phyloP scores from a whole-genome alignment of 148 eudicot genomes.

The Amaranthus cruentus region DNA sequence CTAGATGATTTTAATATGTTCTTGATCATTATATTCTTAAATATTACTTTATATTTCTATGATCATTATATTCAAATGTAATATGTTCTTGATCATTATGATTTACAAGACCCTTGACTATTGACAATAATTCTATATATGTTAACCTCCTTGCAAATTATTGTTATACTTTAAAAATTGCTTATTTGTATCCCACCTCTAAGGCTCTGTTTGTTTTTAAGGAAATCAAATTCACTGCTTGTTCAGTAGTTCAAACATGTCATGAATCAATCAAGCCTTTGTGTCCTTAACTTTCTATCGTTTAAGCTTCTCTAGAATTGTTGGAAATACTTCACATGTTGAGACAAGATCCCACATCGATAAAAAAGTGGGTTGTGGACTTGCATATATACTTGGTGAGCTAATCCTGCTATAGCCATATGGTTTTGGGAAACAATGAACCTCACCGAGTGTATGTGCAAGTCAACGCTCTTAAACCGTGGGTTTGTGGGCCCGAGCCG shows the following conservation, averaged over 20 bases:
- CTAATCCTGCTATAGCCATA: too few relatives aligned
- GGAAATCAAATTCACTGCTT: background rate
- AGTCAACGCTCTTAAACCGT: too few relatives aligned
- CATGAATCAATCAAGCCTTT: slow-evolving; percentile 2
- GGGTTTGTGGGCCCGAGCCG: too few relatives aligned
- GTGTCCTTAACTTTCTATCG: background rate
- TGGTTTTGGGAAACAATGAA: too few relatives aligned
- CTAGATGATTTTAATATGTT: background rate
- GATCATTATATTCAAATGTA: too few relatives aligned
- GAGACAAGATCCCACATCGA: too few relatives aligned
- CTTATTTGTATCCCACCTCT: background rate
- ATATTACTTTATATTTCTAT: too few relatives aligned
- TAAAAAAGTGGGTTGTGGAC: too few relatives aligned
- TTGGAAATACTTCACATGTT: too few relatives aligned
- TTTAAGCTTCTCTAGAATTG: slow-evolving; percentile 2
- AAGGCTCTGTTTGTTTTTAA: background rate
- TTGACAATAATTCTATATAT: background rate
- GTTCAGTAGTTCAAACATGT: slow-evolving; percentile 4
- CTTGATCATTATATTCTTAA: background rate
- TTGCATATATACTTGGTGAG: too few relatives aligned
- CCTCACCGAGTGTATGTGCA: too few relatives aligned
- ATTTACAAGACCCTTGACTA: background rate
- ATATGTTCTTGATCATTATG: background rate
- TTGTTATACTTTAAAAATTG: background rate
- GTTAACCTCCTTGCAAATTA: background rate